Percentiles rank a stretch among this genome's conserved stretches.
Evolutionary conservation across 2,329 filamentous ascomycete species (phyloP).

Genomic region (Dactylellina haptotyla): DNA sequence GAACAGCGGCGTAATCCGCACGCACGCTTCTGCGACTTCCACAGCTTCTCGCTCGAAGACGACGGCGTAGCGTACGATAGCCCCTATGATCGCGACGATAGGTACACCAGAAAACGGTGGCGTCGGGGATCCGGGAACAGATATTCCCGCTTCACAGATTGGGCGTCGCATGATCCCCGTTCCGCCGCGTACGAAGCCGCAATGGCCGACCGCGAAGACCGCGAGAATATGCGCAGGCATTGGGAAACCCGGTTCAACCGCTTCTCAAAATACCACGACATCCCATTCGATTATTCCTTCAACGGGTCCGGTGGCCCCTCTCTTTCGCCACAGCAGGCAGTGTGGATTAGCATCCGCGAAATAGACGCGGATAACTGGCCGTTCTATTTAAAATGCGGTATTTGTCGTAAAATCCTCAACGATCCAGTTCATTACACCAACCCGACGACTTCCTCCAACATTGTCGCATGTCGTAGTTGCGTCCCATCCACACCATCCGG

Average conservation of each 20-base stretch:
- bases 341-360: conserved; percentile 25
- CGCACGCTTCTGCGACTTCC: conserved; percentile 32
- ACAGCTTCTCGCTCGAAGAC: background rate
- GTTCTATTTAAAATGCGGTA: conserved; percentile 33
- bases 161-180: conserved; percentile 1
- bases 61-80: background rate
- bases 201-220: conserved; percentile 3
- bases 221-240: background rate
- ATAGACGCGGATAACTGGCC: conserved; percentile 41
- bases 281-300: background rate
- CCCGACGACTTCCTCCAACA: background rate
- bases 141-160: background rate
- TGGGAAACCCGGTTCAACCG: background rate
- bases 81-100: background rate
- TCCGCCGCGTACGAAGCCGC: conserved; percentile 29
- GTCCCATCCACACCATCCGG: background rate
- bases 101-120: background rate
- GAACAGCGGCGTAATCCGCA: conserved; percentile 9
- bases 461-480: conserved; percentile 23
- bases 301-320: background rate
- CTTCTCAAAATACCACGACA: background rate
- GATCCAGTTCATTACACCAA: conserved; percentile 37
- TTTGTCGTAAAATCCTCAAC: conserved; percentile 9
- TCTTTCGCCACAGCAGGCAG: background rate
- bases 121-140: background rate